phyloP scores from a whole-genome alignment of 495 filamentous ascomycete species.

The Pyrenula aspistea region DNA sequence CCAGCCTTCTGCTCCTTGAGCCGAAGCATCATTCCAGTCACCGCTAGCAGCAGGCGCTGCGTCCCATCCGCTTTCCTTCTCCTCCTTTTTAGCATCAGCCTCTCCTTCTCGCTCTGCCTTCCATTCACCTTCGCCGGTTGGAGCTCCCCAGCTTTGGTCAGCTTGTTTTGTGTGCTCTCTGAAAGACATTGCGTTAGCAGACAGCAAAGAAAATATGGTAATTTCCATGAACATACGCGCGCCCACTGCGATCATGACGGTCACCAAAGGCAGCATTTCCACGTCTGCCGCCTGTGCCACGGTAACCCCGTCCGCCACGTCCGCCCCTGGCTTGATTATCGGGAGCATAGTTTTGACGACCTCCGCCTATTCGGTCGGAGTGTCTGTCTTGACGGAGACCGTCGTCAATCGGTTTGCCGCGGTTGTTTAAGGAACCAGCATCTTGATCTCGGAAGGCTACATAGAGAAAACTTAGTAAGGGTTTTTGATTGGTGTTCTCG shows the following conservation, averaged over 20 bases:
- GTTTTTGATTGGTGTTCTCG: no score
- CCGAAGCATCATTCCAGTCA: not conserved
- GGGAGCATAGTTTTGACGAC: slow-evolving; percentile 29
- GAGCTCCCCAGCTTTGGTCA: slow-evolving; percentile 78
- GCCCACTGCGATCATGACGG: slow-evolving; percentile 64
- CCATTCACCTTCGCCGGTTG: slow-evolving; percentile 65
- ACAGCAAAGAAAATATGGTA: not conserved
- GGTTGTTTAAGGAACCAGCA: slow-evolving; percentile 72
- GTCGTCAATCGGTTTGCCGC: slow-evolving; percentile 68
- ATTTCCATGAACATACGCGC: slow-evolving; percentile 42
- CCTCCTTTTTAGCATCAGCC: slow-evolving; percentile 71
- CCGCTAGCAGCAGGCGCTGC: slow-evolving; percentile 3
- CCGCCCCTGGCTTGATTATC: slow-evolving; percentile 17
- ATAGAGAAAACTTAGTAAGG: no score
- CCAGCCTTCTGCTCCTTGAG: slow-evolving; percentile 16
- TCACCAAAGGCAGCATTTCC: slow-evolving; percentile 56
- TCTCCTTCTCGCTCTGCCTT: slow-evolving; percentile 83
- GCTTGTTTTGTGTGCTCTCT: slow-evolving; percentile 91
- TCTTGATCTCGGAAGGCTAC: slow-evolving; percentile 89
- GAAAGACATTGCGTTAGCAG: not conserved
- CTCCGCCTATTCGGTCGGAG: slow-evolving; percentile 23
- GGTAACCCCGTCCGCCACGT: slow-evolving; percentile 42
- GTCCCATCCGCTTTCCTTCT: slow-evolving; percentile 39
- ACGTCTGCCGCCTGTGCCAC: slow-evolving; percentile 39
- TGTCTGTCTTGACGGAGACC: slow-evolving; percentile 36